These are phyloP conservation scores for Lichtheimia ramosa DNA, from an alignment of 371 early-diverging fungal genomes.

Conservation along the genomic window DNA sequence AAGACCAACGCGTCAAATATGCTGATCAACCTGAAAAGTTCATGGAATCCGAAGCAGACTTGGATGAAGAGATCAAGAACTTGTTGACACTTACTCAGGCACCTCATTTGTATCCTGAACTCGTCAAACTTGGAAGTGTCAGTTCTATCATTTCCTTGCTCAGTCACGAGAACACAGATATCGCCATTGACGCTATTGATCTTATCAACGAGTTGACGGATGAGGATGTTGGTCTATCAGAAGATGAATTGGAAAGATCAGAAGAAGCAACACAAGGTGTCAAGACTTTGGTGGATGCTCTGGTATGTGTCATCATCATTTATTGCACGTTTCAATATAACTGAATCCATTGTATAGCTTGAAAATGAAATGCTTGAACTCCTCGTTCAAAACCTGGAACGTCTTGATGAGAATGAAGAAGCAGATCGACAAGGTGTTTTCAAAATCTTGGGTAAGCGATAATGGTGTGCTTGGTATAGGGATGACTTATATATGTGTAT, in stretches of 20 bases:
- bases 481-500: background rate
- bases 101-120: conserved; percentile 75
- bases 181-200: conserved; percentile 82
- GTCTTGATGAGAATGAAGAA: conserved; percentile 77
- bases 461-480: background rate
- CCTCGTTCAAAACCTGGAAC: conserved; percentile 75
- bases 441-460: conserved; percentile 64
- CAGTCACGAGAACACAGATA: conserved; percentile 93
- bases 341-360: conserved; percentile 34
- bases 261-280: conserved; percentile 70
- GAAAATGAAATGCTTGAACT: conserved; percentile 74
- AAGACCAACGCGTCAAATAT: conserved; percentile 84
- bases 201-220: conserved; percentile 88
- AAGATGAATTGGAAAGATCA: conserved; percentile 60
- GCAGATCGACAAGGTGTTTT: conserved; percentile 88
- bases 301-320: conserved; percentile 49
- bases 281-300: conserved; percentile 63
- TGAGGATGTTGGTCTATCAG: conserved; percentile 77
- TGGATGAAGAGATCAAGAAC: conserved; percentile 86
- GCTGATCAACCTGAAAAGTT: conserved; percentile 80
- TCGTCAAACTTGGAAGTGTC: conserved; percentile 70
- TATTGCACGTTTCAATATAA: background rate
- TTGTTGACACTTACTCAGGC: conserved; percentile 74
- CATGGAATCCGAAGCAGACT: conserved; percentile 92
- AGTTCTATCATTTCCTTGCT: conserved; percentile 72